These are phyloP conservation scores for Fulvia fulva DNA, from an alignment of 2,329 filamentous ascomycete genomes.

Conservation along the genomic window DNA sequence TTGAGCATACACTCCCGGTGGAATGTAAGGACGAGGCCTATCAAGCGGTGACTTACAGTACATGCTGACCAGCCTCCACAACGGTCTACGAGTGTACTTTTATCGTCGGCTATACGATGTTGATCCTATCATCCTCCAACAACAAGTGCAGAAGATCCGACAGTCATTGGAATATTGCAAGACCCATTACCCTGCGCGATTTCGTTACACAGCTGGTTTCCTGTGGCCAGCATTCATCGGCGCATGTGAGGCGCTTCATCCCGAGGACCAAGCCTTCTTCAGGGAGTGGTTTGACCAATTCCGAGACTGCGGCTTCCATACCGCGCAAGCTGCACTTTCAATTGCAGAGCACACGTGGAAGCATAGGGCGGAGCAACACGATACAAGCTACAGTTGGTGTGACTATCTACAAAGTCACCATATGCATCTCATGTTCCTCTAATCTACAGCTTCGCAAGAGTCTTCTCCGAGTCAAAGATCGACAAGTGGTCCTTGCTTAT, in stretches of 20 bases:
- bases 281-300: not conserved
- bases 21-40: not conserved
- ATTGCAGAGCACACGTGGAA: not conserved
- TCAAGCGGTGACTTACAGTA: not conserved
- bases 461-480: too few species aligned
- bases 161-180: not conserved
- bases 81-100: constrained; percentile 4
- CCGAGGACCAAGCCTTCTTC: constrained; percentile 3
- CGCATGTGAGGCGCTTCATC: constrained; percentile 3
- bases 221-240: constrained; percentile 5
- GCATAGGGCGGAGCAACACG: not conserved
- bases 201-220: not conserved
- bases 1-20: not conserved
- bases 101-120: constrained; percentile 6
- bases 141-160: not conserved
- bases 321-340: not conserved
- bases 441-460: not conserved
- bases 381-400: not conserved
- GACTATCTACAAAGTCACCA: not conserved
- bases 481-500: too few species aligned
- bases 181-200: not conserved
- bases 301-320: not conserved
- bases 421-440: not conserved
- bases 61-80: not conserved
- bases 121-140: constrained; percentile 3